Conservation (phyloP, 441 rosid genomes). For the Monsonia emarginata region DNA sequence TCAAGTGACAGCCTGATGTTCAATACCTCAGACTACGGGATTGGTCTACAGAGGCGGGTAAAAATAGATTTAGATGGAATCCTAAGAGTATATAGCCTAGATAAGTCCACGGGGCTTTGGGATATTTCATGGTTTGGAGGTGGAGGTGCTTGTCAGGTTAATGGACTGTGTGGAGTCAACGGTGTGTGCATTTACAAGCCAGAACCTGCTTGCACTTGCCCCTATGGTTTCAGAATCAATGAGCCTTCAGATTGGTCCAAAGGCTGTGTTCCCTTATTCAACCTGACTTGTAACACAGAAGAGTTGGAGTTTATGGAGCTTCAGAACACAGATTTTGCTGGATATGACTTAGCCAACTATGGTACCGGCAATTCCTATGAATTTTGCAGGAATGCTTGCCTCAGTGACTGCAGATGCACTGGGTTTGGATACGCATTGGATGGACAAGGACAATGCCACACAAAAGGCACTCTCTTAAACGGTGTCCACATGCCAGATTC, state of each 20-base stretch:
- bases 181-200: conserved; percentile 16
- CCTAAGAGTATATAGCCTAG: conserved; percentile 20
- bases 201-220: conserved; percentile 14
- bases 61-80: conserved; percentile 23
- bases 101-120: conserved; percentile 18
- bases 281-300: neutral
- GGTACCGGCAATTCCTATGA: too few species aligned
- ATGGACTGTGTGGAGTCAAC: conserved; percentile 22
- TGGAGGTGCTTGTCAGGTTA: conserved; percentile 17
- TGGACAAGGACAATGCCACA: too few species aligned
- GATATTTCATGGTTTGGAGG: conserved; percentile 20
- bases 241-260: neutral
- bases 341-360: too few species aligned
- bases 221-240: conserved; percentile 18
- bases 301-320: neutral
- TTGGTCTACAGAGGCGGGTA: conserved; percentile 17
- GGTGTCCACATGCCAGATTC: too few species aligned
- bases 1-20: conserved; percentile 18
- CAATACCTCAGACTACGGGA: conserved; percentile 21
- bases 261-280: neutral
- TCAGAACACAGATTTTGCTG: too few species aligned
- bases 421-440: too few species aligned
- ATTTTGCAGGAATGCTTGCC: too few species aligned
- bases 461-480: too few species aligned
- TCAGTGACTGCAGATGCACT: too few species aligned